These are phyloP conservation scores for Leccinum disarticulatum DNA, from an alignment of 768 basidiomycete genomes.

Conservation along the genomic window DNA sequence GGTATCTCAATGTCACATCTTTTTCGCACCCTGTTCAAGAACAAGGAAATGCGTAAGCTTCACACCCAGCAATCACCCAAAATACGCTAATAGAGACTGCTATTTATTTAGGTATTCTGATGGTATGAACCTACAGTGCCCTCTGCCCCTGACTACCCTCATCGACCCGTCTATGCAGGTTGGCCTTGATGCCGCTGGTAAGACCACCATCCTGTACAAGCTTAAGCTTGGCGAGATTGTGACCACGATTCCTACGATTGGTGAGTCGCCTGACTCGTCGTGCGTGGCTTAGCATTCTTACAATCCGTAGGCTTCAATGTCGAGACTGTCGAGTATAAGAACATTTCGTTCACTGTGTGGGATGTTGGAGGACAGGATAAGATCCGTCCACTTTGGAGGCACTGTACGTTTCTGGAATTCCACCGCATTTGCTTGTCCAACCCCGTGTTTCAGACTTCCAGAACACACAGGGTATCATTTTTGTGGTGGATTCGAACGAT, in stretches of 20 bases:
- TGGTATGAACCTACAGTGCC: conserved; percentile 51
- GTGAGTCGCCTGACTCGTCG: conserved; percentile 48
- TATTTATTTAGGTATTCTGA: conserved; percentile 82
- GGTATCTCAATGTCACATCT: conserved; percentile 76
- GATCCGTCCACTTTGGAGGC: conserved; percentile 99
- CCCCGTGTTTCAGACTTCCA: conserved; percentile 81
- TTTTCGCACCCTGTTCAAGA: conserved; percentile 87
- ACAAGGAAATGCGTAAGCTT: conserved; percentile 98
- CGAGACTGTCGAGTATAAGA: conserved; percentile 99
- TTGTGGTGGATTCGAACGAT: conserved; percentile 99
- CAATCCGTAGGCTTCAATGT: conserved; percentile 91
- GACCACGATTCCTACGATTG: conserved; percentile 99
- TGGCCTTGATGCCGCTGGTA: conserved; percentile 98
- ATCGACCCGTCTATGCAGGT: conserved; percentile 51
- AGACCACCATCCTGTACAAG: conserved; percentile 98
- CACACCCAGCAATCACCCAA: conserved; percentile 13
- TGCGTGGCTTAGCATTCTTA: conserved; percentile 7
- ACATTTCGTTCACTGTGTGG: conserved; percentile 99
- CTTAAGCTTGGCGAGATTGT: conserved; percentile 99
- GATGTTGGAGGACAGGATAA: conserved; percentile 99
- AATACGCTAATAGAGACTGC: conserved; percentile 25
- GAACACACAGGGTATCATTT: conserved; percentile 99
- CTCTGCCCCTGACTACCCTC: conserved; percentile 19
- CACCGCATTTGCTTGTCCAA: conserved; percentile 13
- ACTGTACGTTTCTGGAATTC: conserved; percentile 68